Evolutionary conservation across 2,329 filamentous ascomycete species (phyloP).

Genomic region (Clarireedia homoeocarpa): DNA sequence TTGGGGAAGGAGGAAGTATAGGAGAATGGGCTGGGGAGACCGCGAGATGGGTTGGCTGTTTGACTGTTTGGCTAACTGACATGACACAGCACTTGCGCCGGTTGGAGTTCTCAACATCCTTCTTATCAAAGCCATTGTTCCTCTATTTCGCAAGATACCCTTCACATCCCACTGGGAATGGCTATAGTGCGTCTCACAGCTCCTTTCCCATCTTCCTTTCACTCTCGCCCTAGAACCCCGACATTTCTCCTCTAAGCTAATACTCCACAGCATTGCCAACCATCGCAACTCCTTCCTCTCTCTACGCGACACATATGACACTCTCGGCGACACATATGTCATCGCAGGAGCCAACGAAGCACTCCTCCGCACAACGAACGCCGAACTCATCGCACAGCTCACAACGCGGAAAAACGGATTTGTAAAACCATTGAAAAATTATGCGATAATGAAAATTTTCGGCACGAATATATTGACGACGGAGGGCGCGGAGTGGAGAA

Average conservation of each 20-base stretch:
- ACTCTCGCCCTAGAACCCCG: no score
- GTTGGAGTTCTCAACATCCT: slow-evolving; percentile 12
- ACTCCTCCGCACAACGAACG: slow-evolving; percentile 23
- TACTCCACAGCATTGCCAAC: slow-evolving; percentile 12
- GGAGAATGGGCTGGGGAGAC: no score
- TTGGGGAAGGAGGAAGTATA: neutral
- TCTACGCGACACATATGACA: slow-evolving; percentile 10
- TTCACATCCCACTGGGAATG: slow-evolving; percentile 15
- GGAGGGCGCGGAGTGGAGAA: slow-evolving; percentile 28
- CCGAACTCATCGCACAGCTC: slow-evolving; percentile 24
- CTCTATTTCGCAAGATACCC: slow-evolving; percentile 10
- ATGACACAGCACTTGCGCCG: neutral
- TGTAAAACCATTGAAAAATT: slow-evolving; percentile 25
- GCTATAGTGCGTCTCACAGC: slow-evolving; percentile 10
- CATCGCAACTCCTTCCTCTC: slow-evolving; percentile 13
- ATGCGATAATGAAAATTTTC: slow-evolving; percentile 27
- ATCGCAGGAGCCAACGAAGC: slow-evolving; percentile 17
- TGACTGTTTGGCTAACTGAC: neutral
- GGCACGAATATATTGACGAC: slow-evolving; percentile 27
- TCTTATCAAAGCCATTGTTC: slow-evolving; percentile 7
- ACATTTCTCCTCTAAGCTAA: neutral
- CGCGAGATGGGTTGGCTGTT: neutral
- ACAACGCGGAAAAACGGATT: slow-evolving; percentile 24
- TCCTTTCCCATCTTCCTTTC: neutral
- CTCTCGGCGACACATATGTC: slow-evolving; percentile 23